Evolutionary conservation across 805 yeast genomes (phyloP).

Genomic region (Monosporozyma siamensis): DNA sequence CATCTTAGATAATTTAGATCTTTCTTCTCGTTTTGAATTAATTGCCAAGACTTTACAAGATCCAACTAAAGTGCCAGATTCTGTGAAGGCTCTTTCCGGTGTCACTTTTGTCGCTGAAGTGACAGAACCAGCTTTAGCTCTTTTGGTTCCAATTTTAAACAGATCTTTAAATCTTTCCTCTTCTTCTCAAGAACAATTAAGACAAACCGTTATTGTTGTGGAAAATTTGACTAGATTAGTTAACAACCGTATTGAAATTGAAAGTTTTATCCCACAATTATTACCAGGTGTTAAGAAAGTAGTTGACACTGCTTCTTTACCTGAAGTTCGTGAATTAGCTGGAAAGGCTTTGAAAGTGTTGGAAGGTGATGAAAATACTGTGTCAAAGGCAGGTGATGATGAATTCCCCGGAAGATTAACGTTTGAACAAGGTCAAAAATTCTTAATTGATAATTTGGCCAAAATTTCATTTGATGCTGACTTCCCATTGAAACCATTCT

Average conservation of each 20-base stretch:
- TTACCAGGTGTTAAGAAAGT: constrained; percentile 90
- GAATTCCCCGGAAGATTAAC: constrained; percentile 69
- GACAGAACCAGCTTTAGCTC: constrained; percentile 86
- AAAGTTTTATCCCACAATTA: constrained; percentile 72
- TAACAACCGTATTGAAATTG: constrained; percentile 87
- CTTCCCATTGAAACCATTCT: constrained; percentile 18
- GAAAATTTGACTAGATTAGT: constrained; percentile 94
- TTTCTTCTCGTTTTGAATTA: constrained; percentile 72
- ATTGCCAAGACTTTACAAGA: constrained; percentile 85
- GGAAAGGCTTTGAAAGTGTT: constrained; percentile 75
- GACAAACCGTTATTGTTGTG: constrained; percentile 92
- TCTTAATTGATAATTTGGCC: constrained; percentile 25
- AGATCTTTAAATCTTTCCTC: constrained; percentile 77
- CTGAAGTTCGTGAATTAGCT: constrained; percentile 93
- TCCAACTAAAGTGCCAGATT: constrained; percentile 78
- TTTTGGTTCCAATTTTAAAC: constrained; percentile 84
- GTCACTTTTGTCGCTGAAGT: constrained; percentile 98
- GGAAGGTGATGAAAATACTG: constrained; percentile 67
- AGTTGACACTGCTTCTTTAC: constrained; percentile 80
- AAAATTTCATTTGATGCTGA: constrained; percentile 7
- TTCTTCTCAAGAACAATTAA: constrained; percentile 88
- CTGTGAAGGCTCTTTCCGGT: constrained; percentile 80
- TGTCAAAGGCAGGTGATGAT: constrained; percentile 32
- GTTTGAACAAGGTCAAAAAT: constrained; percentile 42
- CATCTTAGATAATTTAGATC: constrained; percentile 85